Percentiles rank a stretch among this genome's conserved stretches.
Conservation (phyloP, 108 stramenopile species). For the Chaetoceros muelleri region DNA sequence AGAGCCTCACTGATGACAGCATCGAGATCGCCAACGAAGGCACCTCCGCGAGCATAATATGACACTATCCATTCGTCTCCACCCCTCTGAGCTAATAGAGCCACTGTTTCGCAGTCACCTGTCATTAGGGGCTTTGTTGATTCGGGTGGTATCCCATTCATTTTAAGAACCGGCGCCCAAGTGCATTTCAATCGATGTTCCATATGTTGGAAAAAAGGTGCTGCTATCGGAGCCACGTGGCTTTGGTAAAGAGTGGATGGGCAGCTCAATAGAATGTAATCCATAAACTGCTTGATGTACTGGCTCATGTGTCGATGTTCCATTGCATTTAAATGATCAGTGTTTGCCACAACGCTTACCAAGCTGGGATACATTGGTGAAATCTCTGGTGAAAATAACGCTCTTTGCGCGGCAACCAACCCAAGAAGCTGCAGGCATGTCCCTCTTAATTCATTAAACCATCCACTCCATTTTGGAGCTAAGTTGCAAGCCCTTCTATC, state of each 20-base stretch:
- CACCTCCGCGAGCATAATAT: conserved; percentile 69
- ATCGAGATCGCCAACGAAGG: conserved; percentile 83
- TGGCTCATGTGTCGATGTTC: conserved; percentile 83
- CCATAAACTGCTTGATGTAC: conserved; percentile 77
- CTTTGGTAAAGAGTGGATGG: conserved; percentile 71
- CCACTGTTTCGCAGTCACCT: conserved; percentile 37
- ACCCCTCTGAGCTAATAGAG: conserved; percentile 33
- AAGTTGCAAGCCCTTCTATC: conserved; percentile 70
- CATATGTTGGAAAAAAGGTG: conserved; percentile 63
- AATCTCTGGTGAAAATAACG: conserved; percentile 70
- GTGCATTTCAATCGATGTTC: conserved; percentile 59
- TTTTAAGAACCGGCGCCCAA: conserved; percentile 48
- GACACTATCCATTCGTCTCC: conserved; percentile 57
- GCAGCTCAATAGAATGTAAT: conserved; percentile 57
- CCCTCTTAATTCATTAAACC: conserved; percentile 81
- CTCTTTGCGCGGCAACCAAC: conserved; percentile 54
- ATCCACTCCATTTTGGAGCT: conserved; percentile 79
- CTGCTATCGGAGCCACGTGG: conserved; percentile 69
- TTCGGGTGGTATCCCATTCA: conserved; percentile 7
- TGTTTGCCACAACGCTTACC: conserved; percentile 50
- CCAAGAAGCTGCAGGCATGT: conserved; percentile 74
- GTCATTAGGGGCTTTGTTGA: conserved; percentile 43
- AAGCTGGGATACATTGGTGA: conserved; percentile 44
- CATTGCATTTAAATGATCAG: conserved; percentile 58
- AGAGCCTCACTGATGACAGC: conserved; percentile 61